Base-by-base conservation (phyloP, 331 rosid species). In the Malus hybrid region DNA sequence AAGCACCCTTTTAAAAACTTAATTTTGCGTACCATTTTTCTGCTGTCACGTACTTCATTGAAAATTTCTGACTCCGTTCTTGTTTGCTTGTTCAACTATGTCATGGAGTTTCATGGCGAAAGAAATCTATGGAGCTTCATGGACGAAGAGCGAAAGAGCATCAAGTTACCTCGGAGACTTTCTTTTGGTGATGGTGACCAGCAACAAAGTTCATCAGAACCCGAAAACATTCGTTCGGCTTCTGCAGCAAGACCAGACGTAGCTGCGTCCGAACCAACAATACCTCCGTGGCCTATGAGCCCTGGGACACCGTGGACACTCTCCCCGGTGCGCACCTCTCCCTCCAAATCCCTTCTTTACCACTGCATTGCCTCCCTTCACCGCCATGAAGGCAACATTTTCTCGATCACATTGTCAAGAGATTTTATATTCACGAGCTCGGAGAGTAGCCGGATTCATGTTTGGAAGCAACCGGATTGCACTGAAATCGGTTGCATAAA, bases 291-390 rank as follows among this genome's bases (percentile, higher is more conserved):
- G 33, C 83, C 85, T 42, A 77, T 70, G 85, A 84, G 87, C 73
- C 87, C 82, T 0, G 80, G 80, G 78, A 84, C 85, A 1, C 85
- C 87, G 10, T 77, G 87, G 87, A 74, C 75, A 57, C 84, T 80
- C 33, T 84, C 87, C 20, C 85, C 85, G 0, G 78, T 84, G 46
- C 76, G 83, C 24, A 80, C 80, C 11, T 77, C 83, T 52, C 80
- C 87, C 12, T 18, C 81, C 5, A 81, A 78, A 12, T 80, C 84
- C 10, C 83, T 84, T 60, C 85, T 84, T 55, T 84, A 84, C 70
- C 85, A 84, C 22, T 84, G 87, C 84, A 80, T 84, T 46, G 85
- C 87, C 48, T 84, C 87, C 64, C 85, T 84, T 15, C 87, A 84
- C 73, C 85, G 85, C 68, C 87, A 80, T 7, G 82, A 84, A 75